Base-by-base conservation (phyloP, 805 yeast genomes). In the Nakazawaea wickerhamii region DNA sequence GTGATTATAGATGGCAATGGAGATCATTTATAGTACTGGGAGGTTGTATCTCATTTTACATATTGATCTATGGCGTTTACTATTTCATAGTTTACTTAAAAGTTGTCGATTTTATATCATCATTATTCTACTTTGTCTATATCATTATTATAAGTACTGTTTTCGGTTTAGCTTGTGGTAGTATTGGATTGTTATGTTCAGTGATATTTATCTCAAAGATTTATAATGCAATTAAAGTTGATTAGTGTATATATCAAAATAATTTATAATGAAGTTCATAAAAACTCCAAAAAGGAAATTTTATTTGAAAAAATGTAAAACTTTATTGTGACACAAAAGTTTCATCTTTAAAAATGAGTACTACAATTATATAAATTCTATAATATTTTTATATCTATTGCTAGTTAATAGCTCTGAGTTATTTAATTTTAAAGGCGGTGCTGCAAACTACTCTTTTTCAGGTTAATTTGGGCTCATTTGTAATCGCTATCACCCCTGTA, bases 1-100 rank as follows among this genome's bases (percentile, higher is more conserved):
- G 60, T n/a, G 61, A 75, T 54, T 74, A 75, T 38, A 64, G 71
- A 50, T 89, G 96, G 96, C 86, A 85, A 56, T 87, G 95, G 95
- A 70, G 81, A 50, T 68, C 88, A 10, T 87, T 86, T 59, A 59
- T 77, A 41, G 76, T 80, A 22, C 86, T 95, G 4, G 67, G 78
- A 1, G 66, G 77, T 4, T 78, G 90, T 44, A 73, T 85, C 37
- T 87, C 88, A 23, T 68, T 81, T 69, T 86, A 83, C 61, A 70
- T 88, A 45, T 77, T 77, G 49, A 59, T 68, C 7, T 87, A 84
- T 57, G 75, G 91, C 5, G 53, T 82, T 17, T 84, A 82, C 55
- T 86, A 88, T 58, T 75, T 77, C 53, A 53, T 75, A 40, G 65
- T 67, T 40, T 70, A 74, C 52, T 65, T 85, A 58, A 73, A 76